phyloP scores from a whole-genome alignment of 768 basidiomycete genomes.

The Tylopilus intermedius region DNA sequence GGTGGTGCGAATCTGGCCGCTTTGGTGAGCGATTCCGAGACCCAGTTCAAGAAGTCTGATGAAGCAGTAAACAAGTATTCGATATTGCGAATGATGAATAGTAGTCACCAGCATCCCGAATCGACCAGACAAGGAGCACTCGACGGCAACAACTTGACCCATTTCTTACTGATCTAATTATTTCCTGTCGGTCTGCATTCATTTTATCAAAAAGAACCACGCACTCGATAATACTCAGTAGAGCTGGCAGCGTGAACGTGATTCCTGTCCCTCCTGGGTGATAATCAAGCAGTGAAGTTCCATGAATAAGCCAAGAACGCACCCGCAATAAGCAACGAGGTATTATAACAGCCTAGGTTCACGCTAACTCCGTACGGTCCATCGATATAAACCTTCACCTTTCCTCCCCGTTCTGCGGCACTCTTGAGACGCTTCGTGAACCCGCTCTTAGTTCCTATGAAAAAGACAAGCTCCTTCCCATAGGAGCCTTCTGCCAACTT shows the following conservation, averaged over 20 bases:
- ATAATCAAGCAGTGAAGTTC: background rate
- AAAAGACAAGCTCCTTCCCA: slow-evolving; percentile 47
- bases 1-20: too few species aligned
- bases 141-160: slow-evolving; percentile 26
- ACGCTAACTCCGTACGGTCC: slow-evolving; percentile 27
- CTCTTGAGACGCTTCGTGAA: slow-evolving; percentile 47
- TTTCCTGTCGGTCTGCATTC: background rate
- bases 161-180: slow-evolving; percentile 9
- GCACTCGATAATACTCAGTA: slow-evolving; percentile 41
- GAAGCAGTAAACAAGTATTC: too few species aligned
- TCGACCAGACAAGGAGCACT: slow-evolving; percentile 40
- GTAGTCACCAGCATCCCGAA: slow-evolving; percentile 35
- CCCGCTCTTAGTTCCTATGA: slow-evolving; percentile 55
- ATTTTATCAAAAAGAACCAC: slow-evolving; percentile 3
- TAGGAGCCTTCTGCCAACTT: background rate
- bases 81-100: background rate
- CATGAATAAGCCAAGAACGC: background rate
- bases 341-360: slow-evolving; percentile 36
- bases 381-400: slow-evolving; percentile 43
- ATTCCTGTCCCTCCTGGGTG: slow-evolving; percentile 46
- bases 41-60: too few species aligned
- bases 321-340: slow-evolving; percentile 48
- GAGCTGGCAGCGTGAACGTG: slow-evolving; percentile 42
- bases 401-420: slow-evolving; percentile 24
- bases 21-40: too few species aligned